Percentiles rank a stretch among this genome's conserved stretches.
Evolutionary conservation across 1,284 basidiomycete genomes (phyloP).

Genomic region (Irpex lacteus): DNA sequence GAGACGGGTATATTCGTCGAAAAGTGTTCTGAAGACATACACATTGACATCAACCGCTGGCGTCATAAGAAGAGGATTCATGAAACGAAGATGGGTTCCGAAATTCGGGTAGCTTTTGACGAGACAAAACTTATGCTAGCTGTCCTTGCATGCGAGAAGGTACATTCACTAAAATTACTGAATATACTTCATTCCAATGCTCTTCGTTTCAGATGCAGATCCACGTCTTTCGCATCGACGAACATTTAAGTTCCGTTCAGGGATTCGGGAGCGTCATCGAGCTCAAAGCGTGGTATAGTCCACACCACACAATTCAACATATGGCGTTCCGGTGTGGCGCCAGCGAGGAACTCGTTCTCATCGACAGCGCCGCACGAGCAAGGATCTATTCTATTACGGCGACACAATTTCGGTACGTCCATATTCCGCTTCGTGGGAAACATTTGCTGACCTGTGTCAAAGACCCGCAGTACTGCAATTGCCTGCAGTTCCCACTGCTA

Average conservation of each 20-base stretch:
- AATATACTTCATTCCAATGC: too few species aligned
- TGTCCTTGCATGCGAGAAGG: too few species aligned
- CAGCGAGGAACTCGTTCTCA: slow-evolving; percentile 46
- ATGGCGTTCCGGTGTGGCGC: slow-evolving; percentile 39
- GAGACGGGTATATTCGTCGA: too few species aligned
- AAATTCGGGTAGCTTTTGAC: too few species aligned
- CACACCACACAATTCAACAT: slow-evolving; percentile 26
- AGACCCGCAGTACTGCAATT: slow-evolving; percentile 49
- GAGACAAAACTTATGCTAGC: too few species aligned
- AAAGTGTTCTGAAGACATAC: too few species aligned
- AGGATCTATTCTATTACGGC: slow-evolving; percentile 50
- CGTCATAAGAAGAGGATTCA: too few species aligned
- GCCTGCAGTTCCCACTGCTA: slow-evolving; percentile 26
- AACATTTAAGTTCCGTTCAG: slow-evolving; percentile 35
- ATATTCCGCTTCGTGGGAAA: too few species aligned
- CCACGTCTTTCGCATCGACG: slow-evolving; percentile 45
- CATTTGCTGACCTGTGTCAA: background rate
- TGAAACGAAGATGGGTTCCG: too few species aligned
- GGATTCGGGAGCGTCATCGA: slow-evolving; percentile 37
- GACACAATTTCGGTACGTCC: slow-evolving; percentile 45
- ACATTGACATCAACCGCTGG: too few species aligned
- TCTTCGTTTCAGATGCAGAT: slow-evolving; percentile 19
- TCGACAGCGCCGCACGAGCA: slow-evolving; percentile 38
- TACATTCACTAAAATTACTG: too few species aligned
- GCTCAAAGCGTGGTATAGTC: slow-evolving; percentile 42